phyloP scores from a whole-genome alignment of 148 eudicot species.

The Chenopodium album region DNA sequence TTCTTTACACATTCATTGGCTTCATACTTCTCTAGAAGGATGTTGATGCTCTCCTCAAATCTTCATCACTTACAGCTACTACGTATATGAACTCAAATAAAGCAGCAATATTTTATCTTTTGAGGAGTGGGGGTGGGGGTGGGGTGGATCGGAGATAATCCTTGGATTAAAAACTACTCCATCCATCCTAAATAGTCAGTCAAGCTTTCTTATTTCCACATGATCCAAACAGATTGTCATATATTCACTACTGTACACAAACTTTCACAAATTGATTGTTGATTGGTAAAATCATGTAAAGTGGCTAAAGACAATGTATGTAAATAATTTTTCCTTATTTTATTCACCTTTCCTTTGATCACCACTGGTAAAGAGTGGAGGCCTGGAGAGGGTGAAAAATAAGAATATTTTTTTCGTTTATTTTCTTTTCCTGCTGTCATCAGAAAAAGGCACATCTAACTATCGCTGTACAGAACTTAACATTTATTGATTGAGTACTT shows the following conservation, averaged over 20 bases:
- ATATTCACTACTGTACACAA: not conserved
- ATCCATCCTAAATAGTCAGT: not conserved
- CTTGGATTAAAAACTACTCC: not conserved
- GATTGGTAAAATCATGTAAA: not conserved
- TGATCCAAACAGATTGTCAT: not conserved
- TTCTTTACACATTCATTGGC: slow-evolving; percentile 18
- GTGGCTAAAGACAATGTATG: not conserved
- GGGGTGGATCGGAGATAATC: not conserved
- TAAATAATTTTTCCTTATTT: not conserved
- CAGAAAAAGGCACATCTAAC: not conserved
- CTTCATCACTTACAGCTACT: not conserved
- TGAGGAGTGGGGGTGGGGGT: not conserved
- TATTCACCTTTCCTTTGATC: not conserved
- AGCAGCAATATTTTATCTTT: not conserved
- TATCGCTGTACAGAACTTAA: slow-evolving; percentile 3
- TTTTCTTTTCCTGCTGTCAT: not conserved
- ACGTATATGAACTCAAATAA: not conserved
- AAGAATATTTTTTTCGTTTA: not conserved
- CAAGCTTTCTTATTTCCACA: not conserved
- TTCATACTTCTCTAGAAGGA: slow-evolving; percentile 12
- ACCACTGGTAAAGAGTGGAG: not conserved
- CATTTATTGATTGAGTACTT: not conserved
- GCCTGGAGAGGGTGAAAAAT: not conserved
- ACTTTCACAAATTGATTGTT: not conserved
- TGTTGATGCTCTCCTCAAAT: not conserved